Conservation (phyloP, 1,139 yeast species). For the Kazachstania sp. region DNA sequence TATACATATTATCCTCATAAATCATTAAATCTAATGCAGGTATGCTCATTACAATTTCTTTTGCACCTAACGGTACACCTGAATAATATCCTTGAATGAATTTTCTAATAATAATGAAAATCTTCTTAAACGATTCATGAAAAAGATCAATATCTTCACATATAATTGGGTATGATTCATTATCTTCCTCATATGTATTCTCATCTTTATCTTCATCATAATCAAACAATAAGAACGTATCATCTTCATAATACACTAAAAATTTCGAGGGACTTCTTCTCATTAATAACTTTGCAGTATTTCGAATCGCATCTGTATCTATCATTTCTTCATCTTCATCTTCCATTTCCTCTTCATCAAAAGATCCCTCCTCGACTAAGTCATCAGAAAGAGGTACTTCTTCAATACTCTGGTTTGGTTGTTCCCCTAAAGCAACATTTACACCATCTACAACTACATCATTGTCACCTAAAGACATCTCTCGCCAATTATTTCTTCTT, state of each 20-base stretch:
- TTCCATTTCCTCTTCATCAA: background rate
- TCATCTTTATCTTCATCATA: slow-evolving; percentile 11
- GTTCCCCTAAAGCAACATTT: slow-evolving; percentile 12
- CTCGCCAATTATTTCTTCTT: too few relatives aligned
- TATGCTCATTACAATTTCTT: slow-evolving; percentile 23
- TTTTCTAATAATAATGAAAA: slow-evolving; percentile 21
- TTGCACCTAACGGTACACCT: slow-evolving; percentile 20
- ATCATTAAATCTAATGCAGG: slow-evolving; percentile 26
- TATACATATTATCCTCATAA: slow-evolving; percentile 30
- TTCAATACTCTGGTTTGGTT: background rate
- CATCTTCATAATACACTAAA: slow-evolving; percentile 14
- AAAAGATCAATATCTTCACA: slow-evolving; percentile 17
- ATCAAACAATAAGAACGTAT: slow-evolving; percentile 19
- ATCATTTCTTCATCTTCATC: slow-evolving; percentile 3
- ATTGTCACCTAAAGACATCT: background rate
- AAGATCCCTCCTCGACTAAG: slow-evolving; percentile 13
- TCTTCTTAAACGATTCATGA: slow-evolving; percentile 18
- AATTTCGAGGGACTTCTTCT: slow-evolving; percentile 14
- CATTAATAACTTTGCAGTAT: slow-evolving; percentile 14
- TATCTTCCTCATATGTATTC: slow-evolving; percentile 6
- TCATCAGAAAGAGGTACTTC: slow-evolving; percentile 9
- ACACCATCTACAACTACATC: slow-evolving; percentile 11
- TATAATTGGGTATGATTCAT: slow-evolving; percentile 13
- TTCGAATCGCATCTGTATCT: slow-evolving; percentile 7
- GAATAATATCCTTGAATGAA: slow-evolving; percentile 23